Evolutionary conservation across 305 asterid genomes (phyloP).

Genomic region (Plantago lanceolata): DNA sequence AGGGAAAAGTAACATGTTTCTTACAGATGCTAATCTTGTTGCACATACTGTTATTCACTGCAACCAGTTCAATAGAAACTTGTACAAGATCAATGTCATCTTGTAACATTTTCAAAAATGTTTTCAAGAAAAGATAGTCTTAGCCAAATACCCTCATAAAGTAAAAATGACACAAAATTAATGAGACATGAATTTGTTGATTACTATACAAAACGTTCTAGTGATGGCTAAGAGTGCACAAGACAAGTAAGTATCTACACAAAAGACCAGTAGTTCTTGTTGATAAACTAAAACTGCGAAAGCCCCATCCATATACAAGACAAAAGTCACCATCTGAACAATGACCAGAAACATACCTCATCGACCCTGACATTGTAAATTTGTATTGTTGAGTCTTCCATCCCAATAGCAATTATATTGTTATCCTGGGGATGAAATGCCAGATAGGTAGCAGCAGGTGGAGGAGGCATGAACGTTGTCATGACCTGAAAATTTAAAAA

Average conservation of each 20-base stretch:
- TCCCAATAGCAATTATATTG: constrained; percentile 89
- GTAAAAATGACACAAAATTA: not conserved
- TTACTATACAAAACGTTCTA: not conserved
- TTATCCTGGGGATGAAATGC: constrained; percentile 97
- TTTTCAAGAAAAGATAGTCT: too few relatives aligned
- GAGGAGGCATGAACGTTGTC: constrained; percentile 98
- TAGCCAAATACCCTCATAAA: not conserved
- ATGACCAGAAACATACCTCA: constrained; percentile 51
- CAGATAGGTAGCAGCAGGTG: constrained; percentile 88
- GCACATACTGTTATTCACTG: too few relatives aligned
- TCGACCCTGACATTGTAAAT: constrained; percentile 93
- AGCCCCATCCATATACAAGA: constrained; percentile 8
- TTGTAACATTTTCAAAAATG: too few relatives aligned
- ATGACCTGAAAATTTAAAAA: constrained; percentile 50
- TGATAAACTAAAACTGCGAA: constrained; percentile 13
- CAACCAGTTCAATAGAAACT: too few relatives aligned
- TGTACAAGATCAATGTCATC: too few relatives aligned
- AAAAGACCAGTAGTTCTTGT: not conserved
- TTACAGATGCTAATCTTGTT: too few relatives aligned
- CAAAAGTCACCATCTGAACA: constrained; percentile 11
- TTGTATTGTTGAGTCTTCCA: constrained; percentile 93
- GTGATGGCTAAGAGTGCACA: too few relatives aligned
- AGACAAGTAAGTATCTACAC: too few relatives aligned
- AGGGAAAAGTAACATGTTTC: too few relatives aligned
- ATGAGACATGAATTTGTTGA: not conserved